Percentiles rank a stretch among this genome's conserved stretches.
These are phyloP conservation scores for Truncatella angustata DNA, from an alignment of 2,329 filamentous ascomycete genomes.

Conservation along the genomic window DNA sequence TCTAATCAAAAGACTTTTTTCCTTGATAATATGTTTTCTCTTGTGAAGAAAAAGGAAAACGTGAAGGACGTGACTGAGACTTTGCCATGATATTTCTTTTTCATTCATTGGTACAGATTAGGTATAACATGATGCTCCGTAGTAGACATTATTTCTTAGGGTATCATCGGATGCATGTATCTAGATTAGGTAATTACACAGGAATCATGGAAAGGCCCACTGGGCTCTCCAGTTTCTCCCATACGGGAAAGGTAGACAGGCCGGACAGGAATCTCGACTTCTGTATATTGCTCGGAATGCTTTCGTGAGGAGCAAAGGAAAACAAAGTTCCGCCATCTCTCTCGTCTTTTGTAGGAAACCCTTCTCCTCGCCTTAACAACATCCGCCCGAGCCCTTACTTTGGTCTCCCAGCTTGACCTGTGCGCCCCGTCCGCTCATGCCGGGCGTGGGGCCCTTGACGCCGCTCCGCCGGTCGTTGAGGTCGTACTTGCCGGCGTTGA, in stretches of 20 bases:
- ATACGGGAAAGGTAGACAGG: too few species aligned
- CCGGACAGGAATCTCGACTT: too few species aligned
- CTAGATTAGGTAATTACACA: constrained; percentile 13
- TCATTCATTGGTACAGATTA: too few species aligned
- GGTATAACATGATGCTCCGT: constrained; percentile 13
- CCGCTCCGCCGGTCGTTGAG: constrained; percentile 89
- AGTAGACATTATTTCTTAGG: constrained; percentile 24
- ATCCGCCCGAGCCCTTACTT: constrained; percentile 36
- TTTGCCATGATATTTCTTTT: too few species aligned
- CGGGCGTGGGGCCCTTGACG: constrained; percentile 70
- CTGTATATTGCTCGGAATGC: too few species aligned
- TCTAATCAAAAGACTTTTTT: constrained; percentile 16
- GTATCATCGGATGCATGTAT: constrained; percentile 25
- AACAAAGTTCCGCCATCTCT: too few species aligned
- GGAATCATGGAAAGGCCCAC: background rate
- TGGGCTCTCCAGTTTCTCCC: background rate
- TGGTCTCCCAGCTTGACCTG: constrained; percentile 46
- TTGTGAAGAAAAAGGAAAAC: background rate
- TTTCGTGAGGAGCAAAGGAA: too few species aligned
- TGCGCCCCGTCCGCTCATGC: constrained; percentile 35
- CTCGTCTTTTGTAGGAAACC: too few species aligned
- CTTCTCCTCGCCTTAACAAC: constrained; percentile 38
- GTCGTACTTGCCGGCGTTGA: constrained; percentile 92
- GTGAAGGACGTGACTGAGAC: background rate
- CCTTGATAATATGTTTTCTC: constrained; percentile 5